Percentiles rank a stretch among this genome's conserved stretches.
These are phyloP conservation scores for Calocera cornea DNA, from an alignment of 768 basidiomycete genomes.

Conservation along the genomic window DNA sequence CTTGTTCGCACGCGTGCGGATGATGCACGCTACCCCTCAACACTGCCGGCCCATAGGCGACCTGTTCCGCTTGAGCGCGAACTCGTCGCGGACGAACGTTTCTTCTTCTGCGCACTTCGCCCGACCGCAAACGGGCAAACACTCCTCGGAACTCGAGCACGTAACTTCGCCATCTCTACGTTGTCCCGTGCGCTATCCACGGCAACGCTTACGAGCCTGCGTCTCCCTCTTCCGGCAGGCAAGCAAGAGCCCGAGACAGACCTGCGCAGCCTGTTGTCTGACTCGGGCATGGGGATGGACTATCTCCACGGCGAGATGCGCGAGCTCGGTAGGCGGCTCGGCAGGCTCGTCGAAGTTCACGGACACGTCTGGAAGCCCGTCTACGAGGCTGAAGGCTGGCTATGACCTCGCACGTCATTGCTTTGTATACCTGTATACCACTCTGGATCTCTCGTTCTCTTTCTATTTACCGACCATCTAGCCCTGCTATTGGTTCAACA, in stretches of 20 bases:
- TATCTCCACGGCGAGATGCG: background rate
- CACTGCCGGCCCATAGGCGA: background rate
- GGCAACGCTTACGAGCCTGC: background rate
- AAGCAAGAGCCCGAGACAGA: background rate
- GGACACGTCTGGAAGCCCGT: constrained; percentile 3
- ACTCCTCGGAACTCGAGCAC: background rate
- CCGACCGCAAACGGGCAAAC: background rate
- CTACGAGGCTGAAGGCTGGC: constrained; percentile 5
- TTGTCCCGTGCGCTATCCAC: background rate
- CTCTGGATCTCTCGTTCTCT: background rate
- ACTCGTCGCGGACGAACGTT: background rate
- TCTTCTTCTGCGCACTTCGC: background rate
- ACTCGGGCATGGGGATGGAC: background rate
- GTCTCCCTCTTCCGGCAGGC: background rate
- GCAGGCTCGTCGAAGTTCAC: constrained; percentile 3
- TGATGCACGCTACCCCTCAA: background rate
- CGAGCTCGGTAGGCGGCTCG: background rate
- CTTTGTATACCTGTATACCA: constrained; percentile 5
- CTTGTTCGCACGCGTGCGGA: background rate
- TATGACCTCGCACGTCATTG: constrained; percentile 5
- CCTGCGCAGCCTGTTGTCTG: background rate
- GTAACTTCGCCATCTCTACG: background rate
- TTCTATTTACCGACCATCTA: background rate
- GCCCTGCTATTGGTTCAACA: background rate
- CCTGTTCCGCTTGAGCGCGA: background rate